phyloP scores from a whole-genome alignment of 2,329 filamentous ascomycete genomes.

The Furcasterigmium sp. region DNA sequence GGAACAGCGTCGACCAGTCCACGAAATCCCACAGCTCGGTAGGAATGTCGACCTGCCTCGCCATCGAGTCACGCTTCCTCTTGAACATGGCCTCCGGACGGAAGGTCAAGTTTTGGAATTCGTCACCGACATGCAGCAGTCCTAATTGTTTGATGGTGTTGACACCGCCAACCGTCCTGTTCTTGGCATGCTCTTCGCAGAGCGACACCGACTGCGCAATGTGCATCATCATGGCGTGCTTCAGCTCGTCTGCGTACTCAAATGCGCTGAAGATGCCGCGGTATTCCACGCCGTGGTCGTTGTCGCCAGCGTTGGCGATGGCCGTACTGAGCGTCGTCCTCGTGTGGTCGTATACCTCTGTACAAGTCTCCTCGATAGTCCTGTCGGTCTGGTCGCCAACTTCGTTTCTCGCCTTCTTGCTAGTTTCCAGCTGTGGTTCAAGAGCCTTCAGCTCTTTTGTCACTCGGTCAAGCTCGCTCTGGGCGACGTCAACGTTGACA shows the following conservation, averaged over 20 bases:
- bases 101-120: constrained; percentile 83
- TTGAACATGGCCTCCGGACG: constrained; percentile 91
- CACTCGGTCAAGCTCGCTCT: constrained; percentile 79
- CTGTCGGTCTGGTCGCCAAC: constrained; percentile 77
- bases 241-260: constrained; percentile 88
- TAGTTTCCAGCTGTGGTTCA: constrained; percentile 79
- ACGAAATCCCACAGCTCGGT: constrained; percentile 93
- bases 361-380: constrained; percentile 79
- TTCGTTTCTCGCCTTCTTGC: constrained; percentile 72
- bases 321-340: constrained; percentile 68
- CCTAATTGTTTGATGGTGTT: constrained; percentile 85
- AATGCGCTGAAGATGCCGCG: constrained; percentile 81
- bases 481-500: constrained; percentile 83
- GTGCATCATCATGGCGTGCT: constrained; percentile 84
- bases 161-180: constrained; percentile 73
- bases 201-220: constrained; percentile 72
- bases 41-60: constrained; percentile 79
- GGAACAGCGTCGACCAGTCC: constrained; percentile 75
- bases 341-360: constrained; percentile 80
- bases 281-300: constrained; percentile 77
- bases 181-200: constrained; percentile 83
- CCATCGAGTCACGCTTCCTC: constrained; percentile 72
- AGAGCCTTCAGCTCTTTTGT: constrained; percentile 74
- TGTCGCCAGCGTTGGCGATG: constrained; percentile 71
- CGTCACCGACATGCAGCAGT: constrained; percentile 79